Conservation (phyloP, 1,284 basidiomycete genomes). For the Naganishia cerealis region DNA sequence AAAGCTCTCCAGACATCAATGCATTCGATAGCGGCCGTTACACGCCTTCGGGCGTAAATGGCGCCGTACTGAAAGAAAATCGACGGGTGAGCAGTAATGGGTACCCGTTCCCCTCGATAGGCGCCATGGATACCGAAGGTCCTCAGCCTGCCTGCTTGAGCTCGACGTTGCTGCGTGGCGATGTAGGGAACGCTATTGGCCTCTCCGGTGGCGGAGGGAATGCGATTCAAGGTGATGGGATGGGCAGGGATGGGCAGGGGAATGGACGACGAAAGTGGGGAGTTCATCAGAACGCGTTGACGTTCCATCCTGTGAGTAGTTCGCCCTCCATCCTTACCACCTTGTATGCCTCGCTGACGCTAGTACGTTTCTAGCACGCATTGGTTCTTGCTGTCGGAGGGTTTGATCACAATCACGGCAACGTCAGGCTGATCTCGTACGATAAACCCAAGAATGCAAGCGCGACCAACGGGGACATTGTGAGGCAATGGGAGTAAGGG, state of each 20-base stretch:
- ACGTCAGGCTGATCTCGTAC: constrained; percentile 49
- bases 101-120: constrained; percentile 25
- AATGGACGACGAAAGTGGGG: constrained; percentile 30
- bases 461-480: constrained; percentile 16
- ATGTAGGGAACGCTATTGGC: constrained; percentile 24
- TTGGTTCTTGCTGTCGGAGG: constrained; percentile 53
- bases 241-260: background rate
- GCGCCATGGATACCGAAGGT: constrained; percentile 13
- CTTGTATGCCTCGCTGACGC: constrained; percentile 7
- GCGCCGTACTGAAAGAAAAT: constrained; percentile 1
- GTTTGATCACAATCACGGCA: constrained; percentile 48
- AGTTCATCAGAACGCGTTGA: constrained; percentile 49
- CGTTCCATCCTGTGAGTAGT: constrained; percentile 54
- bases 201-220: constrained; percentile 10
- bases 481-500: constrained; percentile 12
- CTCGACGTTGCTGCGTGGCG: constrained; percentile 28
- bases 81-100: constrained; percentile 18
- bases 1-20: constrained; percentile 41
- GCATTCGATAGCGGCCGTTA: constrained; percentile 33
- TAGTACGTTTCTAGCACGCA: constrained; percentile 40
- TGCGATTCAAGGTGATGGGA: background rate
- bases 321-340: background rate
- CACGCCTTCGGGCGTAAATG: constrained; percentile 17
- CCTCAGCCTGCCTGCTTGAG: constrained; percentile 27
- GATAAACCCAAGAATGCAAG: constrained; percentile 26